Conservation (phyloP, 768 basidiomycete species). For the Leccinum boreale region DNA sequence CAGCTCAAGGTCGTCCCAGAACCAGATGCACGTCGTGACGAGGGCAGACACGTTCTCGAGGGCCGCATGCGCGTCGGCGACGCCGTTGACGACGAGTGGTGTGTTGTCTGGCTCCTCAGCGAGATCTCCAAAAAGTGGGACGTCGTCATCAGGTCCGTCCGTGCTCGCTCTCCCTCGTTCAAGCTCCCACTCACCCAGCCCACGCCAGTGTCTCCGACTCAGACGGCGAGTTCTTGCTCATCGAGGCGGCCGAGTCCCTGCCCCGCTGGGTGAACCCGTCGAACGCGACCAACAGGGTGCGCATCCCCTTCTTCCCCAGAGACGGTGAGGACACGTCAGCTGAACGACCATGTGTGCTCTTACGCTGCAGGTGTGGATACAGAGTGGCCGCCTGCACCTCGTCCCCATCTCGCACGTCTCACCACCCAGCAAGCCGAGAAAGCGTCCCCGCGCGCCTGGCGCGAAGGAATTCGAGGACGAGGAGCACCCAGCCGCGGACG, state of each 20-base stretch:
- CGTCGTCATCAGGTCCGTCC: slow-evolving; percentile 67
- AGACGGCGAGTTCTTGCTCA: slow-evolving; percentile 94
- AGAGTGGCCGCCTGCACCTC: slow-evolving; percentile 78
- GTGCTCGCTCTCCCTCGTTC: background rate
- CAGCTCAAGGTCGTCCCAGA: slow-evolving; percentile 65
- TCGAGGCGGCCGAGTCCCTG: slow-evolving; percentile 89
- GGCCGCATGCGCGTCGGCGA: slow-evolving; percentile 92
- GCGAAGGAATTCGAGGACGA: slow-evolving; percentile 51
- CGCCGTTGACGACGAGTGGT: slow-evolving; percentile 98
- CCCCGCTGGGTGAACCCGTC: slow-evolving; percentile 90
- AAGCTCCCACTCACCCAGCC: slow-evolving; percentile 1
- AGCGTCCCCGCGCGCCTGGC: slow-evolving; percentile 43
- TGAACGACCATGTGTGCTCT: slow-evolving; percentile 28
- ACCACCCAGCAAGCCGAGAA: slow-evolving; percentile 52
- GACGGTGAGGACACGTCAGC: slow-evolving; percentile 31
- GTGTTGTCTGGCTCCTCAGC: slow-evolving; percentile 82
- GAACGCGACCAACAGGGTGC: slow-evolving; percentile 90
- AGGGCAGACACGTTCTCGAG: slow-evolving; percentile 58
- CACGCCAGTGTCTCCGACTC: slow-evolving; percentile 61
- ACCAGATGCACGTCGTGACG: slow-evolving; percentile 32
- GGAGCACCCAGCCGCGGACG: slow-evolving; percentile 35
- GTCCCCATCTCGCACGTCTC: slow-evolving; percentile 79
- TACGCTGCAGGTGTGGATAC: slow-evolving; percentile 83
- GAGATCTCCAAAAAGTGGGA: slow-evolving; percentile 80
- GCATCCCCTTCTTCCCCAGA: slow-evolving; percentile 33